These are phyloP conservation scores for Sugiyamaella paludigena DNA, from an alignment of 1,139 yeast species.

Conservation along the genomic window DNA sequence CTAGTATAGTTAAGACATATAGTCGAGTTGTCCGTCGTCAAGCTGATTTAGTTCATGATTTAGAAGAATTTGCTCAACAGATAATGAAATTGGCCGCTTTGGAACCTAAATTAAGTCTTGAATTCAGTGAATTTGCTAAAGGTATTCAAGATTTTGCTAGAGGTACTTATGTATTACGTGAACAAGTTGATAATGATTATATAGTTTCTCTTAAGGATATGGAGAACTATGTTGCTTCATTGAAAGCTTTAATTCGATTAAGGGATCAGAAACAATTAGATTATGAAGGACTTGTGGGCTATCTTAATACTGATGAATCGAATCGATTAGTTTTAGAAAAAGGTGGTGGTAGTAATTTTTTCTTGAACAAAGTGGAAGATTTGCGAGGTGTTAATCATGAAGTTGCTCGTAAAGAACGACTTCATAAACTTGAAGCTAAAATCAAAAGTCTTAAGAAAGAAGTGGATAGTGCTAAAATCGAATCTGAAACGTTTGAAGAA, in stretches of 20 bases:
- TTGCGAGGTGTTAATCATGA: conserved; percentile 60
- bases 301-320: conserved; percentile 62
- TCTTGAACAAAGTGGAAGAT: conserved; percentile 57
- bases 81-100: conserved; percentile 64
- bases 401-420: conserved; percentile 51
- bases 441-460: conserved; percentile 57
- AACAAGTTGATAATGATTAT: conserved; percentile 75
- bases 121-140: conserved; percentile 52
- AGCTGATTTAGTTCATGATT: conserved; percentile 68
- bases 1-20: conserved; percentile 75
- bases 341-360: conserved; percentile 51
- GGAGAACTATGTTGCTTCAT: conserved; percentile 76
- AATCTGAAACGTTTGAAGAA: conserved; percentile 67
- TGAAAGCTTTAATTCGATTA: conserved; percentile 72
- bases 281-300: conserved; percentile 79
- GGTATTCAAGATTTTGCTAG: conserved; percentile 52
- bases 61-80: conserved; percentile 67
- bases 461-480: conserved; percentile 62
- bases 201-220: conserved; percentile 80
- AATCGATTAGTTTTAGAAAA: conserved; percentile 64
- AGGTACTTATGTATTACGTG: conserved; percentile 49
- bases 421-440: conserved; percentile 52
- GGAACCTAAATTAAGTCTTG: conserved; percentile 46
- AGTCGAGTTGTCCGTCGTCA: conserved; percentile 70
- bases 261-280: conserved; percentile 92